Evolutionary conservation across 2,329 filamentous ascomycete species (phyloP), one percentile per base, ranked within the genome.

Genomic region (Phialophora macrospora): DNA sequence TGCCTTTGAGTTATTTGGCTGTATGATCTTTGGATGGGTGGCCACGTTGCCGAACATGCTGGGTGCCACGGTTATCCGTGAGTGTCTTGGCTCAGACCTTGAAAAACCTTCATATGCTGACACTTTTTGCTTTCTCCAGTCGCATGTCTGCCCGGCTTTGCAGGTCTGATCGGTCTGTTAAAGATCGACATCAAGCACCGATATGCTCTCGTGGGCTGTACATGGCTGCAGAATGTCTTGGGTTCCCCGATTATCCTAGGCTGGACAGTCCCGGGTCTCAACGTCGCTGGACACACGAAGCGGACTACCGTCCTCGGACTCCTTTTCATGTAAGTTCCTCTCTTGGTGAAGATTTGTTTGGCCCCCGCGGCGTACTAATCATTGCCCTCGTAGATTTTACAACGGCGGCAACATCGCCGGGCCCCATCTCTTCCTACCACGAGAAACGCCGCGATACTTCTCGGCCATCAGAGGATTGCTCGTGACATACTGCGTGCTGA

Each of bases 201-300:
- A 60, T 78, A 82, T 75, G 80, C 79, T 1, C 77, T 85, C 1
- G 81, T 84, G 0, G 83, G 76, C n/a, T 84, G 82, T 70, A 82
- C 81, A 7, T 85, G 83, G 83, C 73, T 85, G 12, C 81, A 84
- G 65, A 81, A 81, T 49, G 75, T 83, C 2, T 65, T 84, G 46
- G 83, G 83, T 4, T 80, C 81, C 0, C 80, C 83, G 0, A 79
- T 85, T 2, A 80, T 85, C 46, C 68, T 85, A 0, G 82, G 77
- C 44, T 85, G 83, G 83, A 84, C 83, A 26, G 68, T 85, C 0
- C 78, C 83, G 12, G 80, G 77, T 2, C 75, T 78, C n/a, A 82
- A 77, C 67, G 74, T 80, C 12, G 78, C 81, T 0, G 83, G 83
- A 0, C 82, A 85, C 68, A 84, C 82, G 1, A 85, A 85, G 74